Evolutionary conservation across 192 early-diverging fungal species (phyloP).

Genomic region (Diversispora epigaea): DNA sequence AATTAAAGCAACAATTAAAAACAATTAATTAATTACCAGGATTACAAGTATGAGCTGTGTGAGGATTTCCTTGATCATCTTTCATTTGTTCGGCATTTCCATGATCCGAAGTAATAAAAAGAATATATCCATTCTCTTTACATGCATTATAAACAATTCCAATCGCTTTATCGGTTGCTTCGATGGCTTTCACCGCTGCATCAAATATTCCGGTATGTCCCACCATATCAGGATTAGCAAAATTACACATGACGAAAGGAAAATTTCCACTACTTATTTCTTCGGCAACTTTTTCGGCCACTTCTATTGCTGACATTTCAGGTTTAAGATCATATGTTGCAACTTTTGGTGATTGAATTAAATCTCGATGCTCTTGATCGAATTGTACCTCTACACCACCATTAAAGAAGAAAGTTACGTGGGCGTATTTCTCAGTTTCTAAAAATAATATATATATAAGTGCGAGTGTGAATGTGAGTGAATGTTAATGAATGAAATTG

Average conservation of each 20-base stretch:
- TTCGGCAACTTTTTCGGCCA: conserved; percentile 89
- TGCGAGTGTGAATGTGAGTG: neutral
- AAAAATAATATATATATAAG: neutral
- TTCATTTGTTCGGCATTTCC: conserved; percentile 99
- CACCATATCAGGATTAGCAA: conserved; percentile 97
- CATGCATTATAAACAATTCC: conserved; percentile 93
- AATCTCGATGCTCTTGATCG: conserved; percentile 78
- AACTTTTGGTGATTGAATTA: conserved; percentile 92
- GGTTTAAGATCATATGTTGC: conserved; percentile 98
- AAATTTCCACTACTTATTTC: conserved; percentile 74
- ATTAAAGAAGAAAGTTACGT: conserved; percentile 99
- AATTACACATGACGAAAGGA: conserved; percentile 98
- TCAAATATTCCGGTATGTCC: conserved; percentile 98
- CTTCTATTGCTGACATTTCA: conserved; percentile 87
- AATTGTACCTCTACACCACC: conserved; percentile 96
- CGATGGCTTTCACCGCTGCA: conserved; percentile 87
- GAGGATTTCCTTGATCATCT: conserved; percentile 79
- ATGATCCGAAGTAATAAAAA: conserved; percentile 98
- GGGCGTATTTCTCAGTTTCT: conserved; percentile 99
- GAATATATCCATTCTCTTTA: conserved; percentile 78
- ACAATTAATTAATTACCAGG: conserved; percentile 27
- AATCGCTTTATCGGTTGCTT: conserved; percentile 93
- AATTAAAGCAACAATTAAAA: too few species aligned
- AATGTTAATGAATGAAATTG: too few species aligned
- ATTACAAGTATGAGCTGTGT: conserved; percentile 93